Conservation (phyloP, 257 asterid genomes). For the Gentiana macrophylla region DNA sequence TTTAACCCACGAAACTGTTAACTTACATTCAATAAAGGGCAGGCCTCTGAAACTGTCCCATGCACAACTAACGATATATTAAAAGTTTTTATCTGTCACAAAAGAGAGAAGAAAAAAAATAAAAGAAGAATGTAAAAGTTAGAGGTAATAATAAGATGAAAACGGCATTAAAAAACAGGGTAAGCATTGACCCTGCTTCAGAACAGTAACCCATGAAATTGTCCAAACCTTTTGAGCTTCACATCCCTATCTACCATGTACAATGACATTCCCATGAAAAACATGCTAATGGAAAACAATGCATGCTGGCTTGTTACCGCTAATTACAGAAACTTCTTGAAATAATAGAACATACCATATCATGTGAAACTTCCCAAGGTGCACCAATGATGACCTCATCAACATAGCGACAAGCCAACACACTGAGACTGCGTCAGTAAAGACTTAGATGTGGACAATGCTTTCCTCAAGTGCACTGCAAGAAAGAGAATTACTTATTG, state of each 20-base stretch:
- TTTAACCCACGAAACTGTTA: neutral
- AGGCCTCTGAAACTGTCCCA: constrained; percentile 68
- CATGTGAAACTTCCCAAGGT: constrained; percentile 79
- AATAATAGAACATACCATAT: constrained; percentile 45
- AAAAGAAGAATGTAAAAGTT: constrained; percentile 1
- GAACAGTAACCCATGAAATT: too few relatives aligned
- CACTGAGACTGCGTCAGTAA: constrained; percentile 89
- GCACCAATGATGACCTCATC: constrained; percentile 95
- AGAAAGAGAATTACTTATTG: constrained; percentile 5
- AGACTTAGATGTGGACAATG: constrained; percentile 80
- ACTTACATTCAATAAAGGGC: constrained; percentile 48
- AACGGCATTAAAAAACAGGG: too few relatives aligned
- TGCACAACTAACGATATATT: constrained; percentile 83
- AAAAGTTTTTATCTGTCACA: constrained; percentile 47
- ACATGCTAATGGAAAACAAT: too few relatives aligned
- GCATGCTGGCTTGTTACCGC: too few relatives aligned
- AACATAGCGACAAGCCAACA: constrained; percentile 85
- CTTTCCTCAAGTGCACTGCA: constrained; percentile 70
- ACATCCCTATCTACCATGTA: too few relatives aligned
- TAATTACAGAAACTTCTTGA: too few relatives aligned
- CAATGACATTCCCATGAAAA: too few relatives aligned
- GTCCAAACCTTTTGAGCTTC: too few relatives aligned
- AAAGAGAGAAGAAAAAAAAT: neutral
- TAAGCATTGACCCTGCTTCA: too few relatives aligned
- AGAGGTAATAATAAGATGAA: too few relatives aligned